Evolutionary conservation across 208 protist species (phyloP).

Genomic region (Trypanosoma brucei): DNA sequence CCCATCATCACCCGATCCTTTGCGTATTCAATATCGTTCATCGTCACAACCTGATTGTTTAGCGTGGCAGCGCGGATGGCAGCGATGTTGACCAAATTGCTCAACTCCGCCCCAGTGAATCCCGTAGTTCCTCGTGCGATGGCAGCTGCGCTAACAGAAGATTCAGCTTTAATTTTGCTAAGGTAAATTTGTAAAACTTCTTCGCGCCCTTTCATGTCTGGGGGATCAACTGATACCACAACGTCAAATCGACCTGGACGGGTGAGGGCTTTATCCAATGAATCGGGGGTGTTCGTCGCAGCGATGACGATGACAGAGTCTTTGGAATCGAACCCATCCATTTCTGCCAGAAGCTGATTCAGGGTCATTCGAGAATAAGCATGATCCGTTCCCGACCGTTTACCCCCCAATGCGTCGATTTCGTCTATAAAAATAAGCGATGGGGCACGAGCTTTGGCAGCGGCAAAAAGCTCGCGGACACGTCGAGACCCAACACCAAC

Average conservation of each 20-base stretch:
- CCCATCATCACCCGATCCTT: slow-evolving; percentile 92
- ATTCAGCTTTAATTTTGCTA: slow-evolving; percentile 72
- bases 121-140: slow-evolving; percentile 85
- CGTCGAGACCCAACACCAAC: slow-evolving; percentile 95
- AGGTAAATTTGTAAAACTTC: slow-evolving; percentile 88
- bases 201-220: slow-evolving; percentile 87
- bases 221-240: slow-evolving; percentile 83
- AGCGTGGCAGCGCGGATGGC: slow-evolving; percentile 83
- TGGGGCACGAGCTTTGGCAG: slow-evolving; percentile 91
- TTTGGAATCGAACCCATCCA: slow-evolving; percentile 94
- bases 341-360: slow-evolving; percentile 96
- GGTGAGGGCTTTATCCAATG: slow-evolving; percentile 91
- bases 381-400: slow-evolving; percentile 61
- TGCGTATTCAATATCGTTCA: slow-evolving; percentile 89
- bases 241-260: slow-evolving; percentile 90
- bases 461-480: slow-evolving; percentile 93
- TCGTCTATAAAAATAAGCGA: slow-evolving; percentile 99
- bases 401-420: slow-evolving; percentile 94
- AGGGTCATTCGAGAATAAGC: slow-evolving; percentile 90
- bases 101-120: slow-evolving; percentile 90
- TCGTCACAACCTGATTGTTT: slow-evolving; percentile 68
- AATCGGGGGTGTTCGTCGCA: slow-evolving; percentile 97
- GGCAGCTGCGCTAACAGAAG: slow-evolving; percentile 64
- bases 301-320: slow-evolving; percentile 95
- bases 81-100: slow-evolving; percentile 92